Evolutionary conservation across 495 filamentous ascomycete genomes (phyloP).

Genomic region (Chaetomidium leptoderma): DNA sequence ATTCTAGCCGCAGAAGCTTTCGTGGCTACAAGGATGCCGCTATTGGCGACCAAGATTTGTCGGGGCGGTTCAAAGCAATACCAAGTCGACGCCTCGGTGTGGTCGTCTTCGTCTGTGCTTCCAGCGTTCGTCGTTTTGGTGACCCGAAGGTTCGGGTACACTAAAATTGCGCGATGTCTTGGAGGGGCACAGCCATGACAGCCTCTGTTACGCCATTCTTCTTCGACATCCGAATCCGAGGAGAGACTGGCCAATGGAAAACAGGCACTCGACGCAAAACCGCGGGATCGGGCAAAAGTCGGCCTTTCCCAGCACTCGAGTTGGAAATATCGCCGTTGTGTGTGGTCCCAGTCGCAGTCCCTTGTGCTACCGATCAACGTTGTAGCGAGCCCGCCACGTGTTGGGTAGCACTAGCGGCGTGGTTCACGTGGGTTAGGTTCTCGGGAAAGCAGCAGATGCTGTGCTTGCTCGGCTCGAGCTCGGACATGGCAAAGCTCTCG

Average conservation of each 20-base stretch:
- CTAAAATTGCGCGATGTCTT: constrained; percentile 13
- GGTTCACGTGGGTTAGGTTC: not conserved
- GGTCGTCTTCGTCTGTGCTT: not conserved
- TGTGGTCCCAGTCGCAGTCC: not conserved
- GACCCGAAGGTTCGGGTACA: constrained; percentile 10
- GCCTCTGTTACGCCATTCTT: not conserved
- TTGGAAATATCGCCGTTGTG: not conserved
- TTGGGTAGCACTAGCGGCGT: constrained; percentile 2
- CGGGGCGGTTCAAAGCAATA: too few relatives aligned
- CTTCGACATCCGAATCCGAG: not conserved
- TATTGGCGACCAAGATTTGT: too few relatives aligned
- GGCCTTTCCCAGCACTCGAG: not conserved
- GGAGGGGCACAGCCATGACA: constrained; percentile 5
- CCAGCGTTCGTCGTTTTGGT: not conserved
- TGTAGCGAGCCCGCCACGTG: constrained; percentile 14
- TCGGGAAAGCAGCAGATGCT: too few relatives aligned
- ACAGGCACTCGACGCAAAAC: not conserved
- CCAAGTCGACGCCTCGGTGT: too few relatives aligned
- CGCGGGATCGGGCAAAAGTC: not conserved
- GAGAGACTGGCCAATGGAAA: not conserved
- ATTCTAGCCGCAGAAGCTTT: too few relatives aligned
- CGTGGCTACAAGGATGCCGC: too few relatives aligned
- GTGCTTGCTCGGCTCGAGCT: not conserved
- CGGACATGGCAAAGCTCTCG: not conserved
- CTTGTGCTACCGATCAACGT: constrained; percentile 9